Evolutionary conservation across 352 stramenopile species (phyloP).

Genomic region (Elongisporangium anandrum): DNA sequence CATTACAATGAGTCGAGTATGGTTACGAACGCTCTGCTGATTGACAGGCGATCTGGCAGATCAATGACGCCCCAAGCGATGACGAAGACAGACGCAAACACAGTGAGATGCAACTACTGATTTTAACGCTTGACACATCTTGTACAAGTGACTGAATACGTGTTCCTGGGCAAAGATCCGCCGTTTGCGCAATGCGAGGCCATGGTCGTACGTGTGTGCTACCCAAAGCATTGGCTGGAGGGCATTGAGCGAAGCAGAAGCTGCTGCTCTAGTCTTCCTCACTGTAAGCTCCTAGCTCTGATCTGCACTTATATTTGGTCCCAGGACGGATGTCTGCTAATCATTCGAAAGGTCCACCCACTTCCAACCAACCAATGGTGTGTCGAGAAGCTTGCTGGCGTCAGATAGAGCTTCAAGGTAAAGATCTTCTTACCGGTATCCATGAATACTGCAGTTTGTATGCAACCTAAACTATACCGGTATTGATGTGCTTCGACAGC

Average conservation of each 20-base stretch:
- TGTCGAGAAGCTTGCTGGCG: too few relatives aligned
- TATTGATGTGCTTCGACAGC: too few relatives aligned
- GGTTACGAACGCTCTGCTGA: not conserved
- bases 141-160: slow-evolving; percentile 86
- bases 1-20: too few relatives aligned
- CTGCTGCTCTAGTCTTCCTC: slow-evolving; percentile 58
- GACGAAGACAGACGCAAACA: slow-evolving; percentile 60
- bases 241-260: slow-evolving; percentile 75
- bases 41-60: slow-evolving; percentile 59
- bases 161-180: slow-evolving; percentile 85
- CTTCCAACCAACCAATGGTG: too few relatives aligned
- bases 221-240: slow-evolving; percentile 51
- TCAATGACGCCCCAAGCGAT: slow-evolving; percentile 65
- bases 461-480: too few relatives aligned
- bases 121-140: too few relatives aligned
- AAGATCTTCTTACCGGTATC: too few relatives aligned
- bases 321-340: too few relatives aligned
- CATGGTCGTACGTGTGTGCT: slow-evolving; percentile 73
- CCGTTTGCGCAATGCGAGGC: slow-evolving; percentile 74
- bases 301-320: too few relatives aligned
- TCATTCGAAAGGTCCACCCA: too few relatives aligned
- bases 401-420: too few relatives aligned
- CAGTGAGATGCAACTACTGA: slow-evolving; percentile 67
- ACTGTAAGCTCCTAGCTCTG: slow-evolving; percentile 27
- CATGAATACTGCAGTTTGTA: too few relatives aligned